Base-by-base conservation (phyloP, 345 rosid species). In the Kandelia obovata region DNA sequence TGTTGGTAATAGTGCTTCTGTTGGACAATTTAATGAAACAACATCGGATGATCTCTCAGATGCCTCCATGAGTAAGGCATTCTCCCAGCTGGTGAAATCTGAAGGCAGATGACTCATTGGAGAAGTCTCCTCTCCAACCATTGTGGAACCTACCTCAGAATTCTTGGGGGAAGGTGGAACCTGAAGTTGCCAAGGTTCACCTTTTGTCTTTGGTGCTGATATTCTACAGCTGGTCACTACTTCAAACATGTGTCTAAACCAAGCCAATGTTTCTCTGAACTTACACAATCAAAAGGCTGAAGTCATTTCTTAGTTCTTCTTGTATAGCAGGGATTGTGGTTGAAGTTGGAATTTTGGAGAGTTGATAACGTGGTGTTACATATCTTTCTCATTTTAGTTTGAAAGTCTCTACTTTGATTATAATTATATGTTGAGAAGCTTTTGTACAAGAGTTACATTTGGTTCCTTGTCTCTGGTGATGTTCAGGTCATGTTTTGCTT, bases 31-130 rank as follows among this genome's bases (percentile, higher is more conserved):
- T 28, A 86, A 83, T 66, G 82, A 65, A 26, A 80, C 88, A 4
- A 72, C 78, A 47, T 83, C 58, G 16, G 81, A 83, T 61, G 91
- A 84, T 74, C 63, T 78, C 56, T 92, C 89, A 1, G 86, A 83
- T 66, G 78, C 83, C 77, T 85, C 95, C 28, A 87, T 86, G 88
- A 88, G 92, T 73, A 81, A 80, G 70, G 95, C 90, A 60, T 88
- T 92, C 88, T 92, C 96, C 2, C 98, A 92, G 83, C 83, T 88
- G 20, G 79, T 88, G 30, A 88, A 92, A 75, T 87, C 96, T 17
- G 92, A 92, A 71, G 95, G 98, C 68, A 81, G 96, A 39, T 90
- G 76, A 84, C 19, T 60, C 37, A 13, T 34, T 23, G n/a, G 23
- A 32, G 51, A 34, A 43, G 26, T 37, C 30, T 27, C 19, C 60